Percentiles rank a stretch among this genome's conserved stretches.
Conservation (phyloP, 805 yeast species). For the Suhomyces sp. region DNA sequence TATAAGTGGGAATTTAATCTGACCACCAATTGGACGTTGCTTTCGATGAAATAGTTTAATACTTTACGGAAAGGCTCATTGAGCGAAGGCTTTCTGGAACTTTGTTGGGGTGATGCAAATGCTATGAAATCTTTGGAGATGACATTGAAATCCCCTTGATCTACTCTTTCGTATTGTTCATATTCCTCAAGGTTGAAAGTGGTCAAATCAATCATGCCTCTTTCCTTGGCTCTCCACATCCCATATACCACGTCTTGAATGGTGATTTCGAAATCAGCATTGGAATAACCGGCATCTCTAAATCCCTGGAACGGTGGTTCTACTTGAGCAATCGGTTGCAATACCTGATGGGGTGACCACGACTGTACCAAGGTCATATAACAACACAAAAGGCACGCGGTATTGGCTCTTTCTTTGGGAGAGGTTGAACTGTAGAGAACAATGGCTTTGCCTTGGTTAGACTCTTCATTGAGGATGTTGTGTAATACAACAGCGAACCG, state of each 20-base stretch:
- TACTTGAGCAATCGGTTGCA: slow-evolving; percentile 89
- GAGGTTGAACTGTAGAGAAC: slow-evolving; percentile 85
- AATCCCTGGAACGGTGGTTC: slow-evolving; percentile 94
- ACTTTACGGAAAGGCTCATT: slow-evolving; percentile 83
- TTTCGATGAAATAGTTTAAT: slow-evolving; percentile 66
- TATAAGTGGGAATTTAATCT: slow-evolving; percentile 90
- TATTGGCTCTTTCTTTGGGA: slow-evolving; percentile 82
- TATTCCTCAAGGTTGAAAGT: slow-evolving; percentile 88
- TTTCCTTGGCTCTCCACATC: slow-evolving; percentile 95
- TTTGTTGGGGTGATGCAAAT: slow-evolving; percentile 92
- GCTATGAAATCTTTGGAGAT: slow-evolving; percentile 93
- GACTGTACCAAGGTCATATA: slow-evolving; percentile 93
- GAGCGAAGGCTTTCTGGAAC: slow-evolving; percentile 44
- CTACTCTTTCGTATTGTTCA: slow-evolving; percentile 92
- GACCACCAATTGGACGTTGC: slow-evolving; percentile 84
- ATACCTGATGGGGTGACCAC: slow-evolving; percentile 97
- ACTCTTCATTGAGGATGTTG: slow-evolving; percentile 82
- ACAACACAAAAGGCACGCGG: slow-evolving; percentile 91
- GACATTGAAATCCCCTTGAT: slow-evolving; percentile 93
- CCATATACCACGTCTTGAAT: slow-evolving; percentile 96
- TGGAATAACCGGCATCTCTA: slow-evolving; percentile 96
- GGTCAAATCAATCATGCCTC: slow-evolving; percentile 83
- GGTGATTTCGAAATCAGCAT: slow-evolving; percentile 89
- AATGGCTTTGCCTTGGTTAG: slow-evolving; percentile 82
- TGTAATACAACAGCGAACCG: slow-evolving; percentile 94